phyloP scores from a whole-genome alignment of 2,329 filamentous ascomycete species.

The Colletotrichum graminicola region DNA sequence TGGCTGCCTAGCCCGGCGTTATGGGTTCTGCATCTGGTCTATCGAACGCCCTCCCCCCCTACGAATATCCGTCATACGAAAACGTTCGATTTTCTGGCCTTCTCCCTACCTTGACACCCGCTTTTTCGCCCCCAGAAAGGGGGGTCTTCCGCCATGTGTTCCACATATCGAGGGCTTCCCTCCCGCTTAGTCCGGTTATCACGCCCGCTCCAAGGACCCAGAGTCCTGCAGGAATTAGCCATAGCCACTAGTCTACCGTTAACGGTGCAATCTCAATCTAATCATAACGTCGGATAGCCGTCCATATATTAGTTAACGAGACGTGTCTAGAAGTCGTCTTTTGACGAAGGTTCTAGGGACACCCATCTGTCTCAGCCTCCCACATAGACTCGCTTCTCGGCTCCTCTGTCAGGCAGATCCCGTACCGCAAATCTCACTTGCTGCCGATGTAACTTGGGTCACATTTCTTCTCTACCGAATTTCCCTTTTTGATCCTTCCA shows the following conservation, averaged over 20 bases:
- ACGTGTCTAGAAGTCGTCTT: background rate
- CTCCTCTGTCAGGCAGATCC: background rate
- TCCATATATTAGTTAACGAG: conserved; percentile 32
- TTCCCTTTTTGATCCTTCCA: background rate
- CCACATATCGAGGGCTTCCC: background rate
- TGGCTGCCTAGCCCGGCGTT: background rate
- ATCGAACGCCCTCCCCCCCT: background rate
- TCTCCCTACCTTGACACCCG: background rate
- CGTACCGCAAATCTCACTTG: background rate
- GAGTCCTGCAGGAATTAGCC: conserved; percentile 10
- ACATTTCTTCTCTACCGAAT: too few species aligned
- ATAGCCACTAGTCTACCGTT: conserved; percentile 7
- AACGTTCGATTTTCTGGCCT: conserved; percentile 14
- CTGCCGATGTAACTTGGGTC: background rate
- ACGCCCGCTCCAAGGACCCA: conserved; percentile 13
- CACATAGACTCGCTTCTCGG: background rate
- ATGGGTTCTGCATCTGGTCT: conserved; percentile 17
- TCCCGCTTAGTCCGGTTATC: conserved; percentile 19
- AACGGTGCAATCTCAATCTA: conserved; percentile 24
- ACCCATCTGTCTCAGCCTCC: conserved; percentile 1
- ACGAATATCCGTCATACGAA: background rate
- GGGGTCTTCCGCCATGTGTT: background rate
- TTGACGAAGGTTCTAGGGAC: background rate
- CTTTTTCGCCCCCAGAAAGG: background rate
- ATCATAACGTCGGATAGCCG: conserved; percentile 24